phyloP scores from a whole-genome alignment of 192 early-diverging fungal species.

The Linnemannia hyalina region DNA sequence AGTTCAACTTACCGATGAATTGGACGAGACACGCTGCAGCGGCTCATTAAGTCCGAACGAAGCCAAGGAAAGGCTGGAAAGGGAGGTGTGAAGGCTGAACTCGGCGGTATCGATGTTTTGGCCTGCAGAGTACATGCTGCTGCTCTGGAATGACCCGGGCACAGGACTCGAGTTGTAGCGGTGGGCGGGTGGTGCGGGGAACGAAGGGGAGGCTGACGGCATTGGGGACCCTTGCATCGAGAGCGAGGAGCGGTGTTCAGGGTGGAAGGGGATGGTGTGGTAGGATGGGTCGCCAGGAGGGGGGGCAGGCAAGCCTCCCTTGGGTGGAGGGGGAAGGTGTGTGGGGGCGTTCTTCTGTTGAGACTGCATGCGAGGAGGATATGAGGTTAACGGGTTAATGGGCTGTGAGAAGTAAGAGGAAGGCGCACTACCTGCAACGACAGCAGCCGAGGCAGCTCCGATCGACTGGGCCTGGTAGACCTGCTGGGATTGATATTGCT shows the following conservation, averaged over 20 bases:
- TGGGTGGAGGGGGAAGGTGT: conserved; percentile 20
- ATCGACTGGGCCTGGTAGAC: conserved; percentile 2
- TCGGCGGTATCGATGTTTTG: conserved; percentile 27
- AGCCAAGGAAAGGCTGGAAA: conserved; percentile 26
- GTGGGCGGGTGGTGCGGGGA: conserved; percentile 8
- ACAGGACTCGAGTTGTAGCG: conserved; percentile 17
- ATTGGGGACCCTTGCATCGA: background rate
- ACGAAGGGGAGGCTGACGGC: background rate
- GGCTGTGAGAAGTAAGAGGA: conserved; percentile 14
- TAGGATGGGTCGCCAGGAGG: conserved; percentile 5
- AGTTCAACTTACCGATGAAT: conserved; percentile 17
- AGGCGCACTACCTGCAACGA: background rate
- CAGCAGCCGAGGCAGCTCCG: background rate
- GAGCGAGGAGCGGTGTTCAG: background rate
- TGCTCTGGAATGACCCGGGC: background rate
- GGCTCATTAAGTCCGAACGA: conserved; percentile 14
- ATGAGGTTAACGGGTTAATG: background rate
- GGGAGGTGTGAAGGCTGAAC: conserved; percentile 25
- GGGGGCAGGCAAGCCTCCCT: conserved; percentile 11
- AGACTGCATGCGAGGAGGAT: background rate
- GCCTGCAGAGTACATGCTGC: conserved; percentile 7
- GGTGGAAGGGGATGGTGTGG: conserved; percentile 1
- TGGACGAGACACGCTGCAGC: conserved; percentile 14
- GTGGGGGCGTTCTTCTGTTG: conserved; percentile 7
- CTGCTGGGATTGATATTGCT: background rate